phyloP scores from a whole-genome alignment of 2,329 filamentous ascomycete genomes.

The Arthrinium puccinioides region DNA sequence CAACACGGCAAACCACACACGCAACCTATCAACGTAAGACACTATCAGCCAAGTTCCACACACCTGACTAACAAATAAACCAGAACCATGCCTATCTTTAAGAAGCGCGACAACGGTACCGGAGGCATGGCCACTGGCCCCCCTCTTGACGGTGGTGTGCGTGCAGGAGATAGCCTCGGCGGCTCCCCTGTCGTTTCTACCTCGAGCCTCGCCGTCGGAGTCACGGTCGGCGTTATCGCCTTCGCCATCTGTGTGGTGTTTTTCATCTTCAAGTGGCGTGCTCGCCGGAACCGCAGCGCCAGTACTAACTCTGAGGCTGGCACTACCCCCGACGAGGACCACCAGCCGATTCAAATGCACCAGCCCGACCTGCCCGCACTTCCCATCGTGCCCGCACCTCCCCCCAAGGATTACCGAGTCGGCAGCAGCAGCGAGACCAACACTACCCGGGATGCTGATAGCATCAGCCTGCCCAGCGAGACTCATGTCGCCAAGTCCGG shows the following conservation, averaged over 20 bases:
- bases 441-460: neutral
- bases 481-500: neutral
- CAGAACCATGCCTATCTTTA: too few species aligned
- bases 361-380: too few species aligned
- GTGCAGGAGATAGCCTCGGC: neutral
- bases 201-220: conserved; percentile 17
- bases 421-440: neutral
- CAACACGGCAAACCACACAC: too few species aligned
- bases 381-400: conserved; percentile 9
- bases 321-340: neutral
- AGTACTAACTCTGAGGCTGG: neutral
- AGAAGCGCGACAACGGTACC: too few species aligned
- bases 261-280: conserved; percentile 19
- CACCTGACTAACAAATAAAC: too few species aligned
- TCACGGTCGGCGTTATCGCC: conserved; percentile 17
- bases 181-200: neutral
- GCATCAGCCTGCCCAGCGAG: neutral
- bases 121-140: neutral
- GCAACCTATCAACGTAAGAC: too few species aligned
- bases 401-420: conserved; percentile 12
- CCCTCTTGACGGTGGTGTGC: neutral
- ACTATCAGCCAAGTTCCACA: too few species aligned
- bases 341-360: neutral
- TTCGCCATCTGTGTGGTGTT: conserved; percentile 15
- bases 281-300: conserved; percentile 12